Percentiles rank a stretch among this genome's conserved stretches.
Conservation (phyloP, 2,329 filamentous ascomycete genomes). For the Teratosphaeriaceae sp. region DNA sequence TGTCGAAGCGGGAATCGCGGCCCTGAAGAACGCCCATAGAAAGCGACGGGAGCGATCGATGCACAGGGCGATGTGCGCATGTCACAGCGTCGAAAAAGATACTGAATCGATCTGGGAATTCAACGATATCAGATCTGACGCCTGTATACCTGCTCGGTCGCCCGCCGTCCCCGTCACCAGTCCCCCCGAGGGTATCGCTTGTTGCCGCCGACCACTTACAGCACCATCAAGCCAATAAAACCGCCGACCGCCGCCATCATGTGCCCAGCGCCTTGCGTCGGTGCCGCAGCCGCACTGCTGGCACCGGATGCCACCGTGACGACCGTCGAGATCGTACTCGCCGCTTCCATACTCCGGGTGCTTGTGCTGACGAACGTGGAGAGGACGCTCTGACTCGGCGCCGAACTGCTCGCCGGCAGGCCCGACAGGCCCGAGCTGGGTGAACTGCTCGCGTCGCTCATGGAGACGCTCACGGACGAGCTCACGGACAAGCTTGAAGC, state of each 20-base stretch:
- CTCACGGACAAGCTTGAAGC: too few relatives aligned
- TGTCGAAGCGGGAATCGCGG: too few relatives aligned
- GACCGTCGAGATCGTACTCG: slow-evolving; percentile 2
- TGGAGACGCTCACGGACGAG: not conserved
- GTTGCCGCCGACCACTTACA: not conserved
- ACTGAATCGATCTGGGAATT: too few relatives aligned
- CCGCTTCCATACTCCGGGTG: not conserved
- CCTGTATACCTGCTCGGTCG: too few relatives aligned
- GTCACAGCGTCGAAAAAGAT: too few relatives aligned
- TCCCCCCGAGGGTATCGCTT: slow-evolving; percentile 1
- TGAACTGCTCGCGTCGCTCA: not conserved
- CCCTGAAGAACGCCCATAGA: too few relatives aligned
- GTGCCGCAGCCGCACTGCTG: not conserved
- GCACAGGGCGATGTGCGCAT: too few relatives aligned
- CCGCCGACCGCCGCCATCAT: slow-evolving; percentile 2
- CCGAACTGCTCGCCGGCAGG: not conserved
- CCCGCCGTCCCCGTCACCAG: too few relatives aligned
- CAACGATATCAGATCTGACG: too few relatives aligned
- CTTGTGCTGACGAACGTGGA: slow-evolving; percentile 4
- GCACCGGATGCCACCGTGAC: not conserved
- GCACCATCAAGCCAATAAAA: slow-evolving; percentile 2
- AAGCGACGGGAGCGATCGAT: too few relatives aligned
- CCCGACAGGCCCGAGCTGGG: not conserved
- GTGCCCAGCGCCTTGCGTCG: not conserved
- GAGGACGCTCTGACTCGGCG: not conserved